Evolutionary conservation across 2,329 filamentous ascomycete genomes (phyloP), one percentile per base, ranked within the genome.

Genomic region (Aspergillus cejpii): DNA sequence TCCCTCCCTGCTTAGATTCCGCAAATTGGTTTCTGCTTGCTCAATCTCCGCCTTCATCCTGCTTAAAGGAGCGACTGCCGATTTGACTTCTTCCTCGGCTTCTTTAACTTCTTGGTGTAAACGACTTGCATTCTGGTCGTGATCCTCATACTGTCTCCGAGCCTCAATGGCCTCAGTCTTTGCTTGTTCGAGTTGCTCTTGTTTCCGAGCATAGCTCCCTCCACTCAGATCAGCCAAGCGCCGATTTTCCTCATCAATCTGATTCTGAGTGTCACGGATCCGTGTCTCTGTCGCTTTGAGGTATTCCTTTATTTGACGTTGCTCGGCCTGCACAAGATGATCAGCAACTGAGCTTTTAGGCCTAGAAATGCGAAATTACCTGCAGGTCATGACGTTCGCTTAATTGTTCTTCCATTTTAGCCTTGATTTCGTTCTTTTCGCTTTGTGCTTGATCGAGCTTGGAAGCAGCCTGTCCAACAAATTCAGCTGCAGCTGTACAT

Each of bases 191-290:
- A 85, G 71, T 56, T 83, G 75, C 14, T 70, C 68, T 27, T 79
- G 66, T 57, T 81, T 87, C 50, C 75, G 71, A 6, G 78, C 72
- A 57, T 85, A 80, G 19, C 78, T 79, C 20, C 84, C 85, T 28
- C 88, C 87, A 54, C 85, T 83, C 2, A 80, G 76, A 36, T 81
- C 77, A 34, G 79, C 75, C 6, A 95, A 74, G 3, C 83, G 80
- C 41, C 62, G 59, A 39, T 66, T 65, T 55, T 76, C 74, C n/a
- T 66, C 57, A 8, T 49, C 49, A 23, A 82, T 77, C 11, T 76
- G 69, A 21, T 60, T 49, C 43, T 73, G 58, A 7, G 68, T 64
- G 2, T 68, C 65, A 15, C 59, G 47, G 17, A 77, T 71, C 11
- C 64, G 60, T 11, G 56, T 54, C 21, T 76, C 70, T 27, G 77